phyloP scores from a whole-genome alignment of 805 yeast genomes.

The Myxozyma sirexii region DNA sequence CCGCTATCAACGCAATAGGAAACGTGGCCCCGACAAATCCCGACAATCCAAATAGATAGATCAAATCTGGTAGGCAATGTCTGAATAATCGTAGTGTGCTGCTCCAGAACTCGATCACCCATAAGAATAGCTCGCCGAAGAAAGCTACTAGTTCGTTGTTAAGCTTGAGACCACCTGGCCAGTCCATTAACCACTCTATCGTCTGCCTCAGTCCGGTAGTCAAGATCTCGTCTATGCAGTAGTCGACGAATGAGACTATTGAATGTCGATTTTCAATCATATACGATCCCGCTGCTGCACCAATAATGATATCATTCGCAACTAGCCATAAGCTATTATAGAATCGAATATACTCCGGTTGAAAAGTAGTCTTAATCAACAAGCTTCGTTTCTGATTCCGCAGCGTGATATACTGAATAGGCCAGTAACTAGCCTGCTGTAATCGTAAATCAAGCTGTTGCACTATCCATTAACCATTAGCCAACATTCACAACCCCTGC shows the following conservation, averaged over 20 bases:
- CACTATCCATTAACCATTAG: constrained; percentile 41
- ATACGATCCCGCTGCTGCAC: constrained; percentile 59
- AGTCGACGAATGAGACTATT: constrained; percentile 37
- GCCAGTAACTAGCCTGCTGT: constrained; percentile 75
- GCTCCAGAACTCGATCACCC: constrained; percentile 78
- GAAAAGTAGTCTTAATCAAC: constrained; percentile 47
- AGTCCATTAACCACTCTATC: constrained; percentile 75
- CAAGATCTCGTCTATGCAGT: constrained; percentile 47
- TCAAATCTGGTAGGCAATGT: constrained; percentile 41
- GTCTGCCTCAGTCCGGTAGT: constrained; percentile 52
- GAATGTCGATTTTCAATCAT: constrained; percentile 46
- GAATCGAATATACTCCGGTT: constrained; percentile 58
- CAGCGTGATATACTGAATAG: constrained; percentile 71
- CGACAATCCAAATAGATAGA: constrained; percentile 46
- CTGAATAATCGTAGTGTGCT: constrained; percentile 36
- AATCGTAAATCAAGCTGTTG: constrained; percentile 78
- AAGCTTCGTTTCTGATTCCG: constrained; percentile 47
- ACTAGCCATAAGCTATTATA: constrained; percentile 90
- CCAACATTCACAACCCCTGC: background rate
- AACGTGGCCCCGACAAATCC: constrained; percentile 68
- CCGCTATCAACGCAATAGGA: constrained; percentile 65
- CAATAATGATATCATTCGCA: constrained; percentile 77
- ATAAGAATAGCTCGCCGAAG: constrained; percentile 79
- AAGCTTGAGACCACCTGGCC: constrained; percentile 93
- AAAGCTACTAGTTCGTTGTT: constrained; percentile 84